phyloP scores from a whole-genome alignment of 2,329 filamentous ascomycete species.

The Alternaria rosae region DNA sequence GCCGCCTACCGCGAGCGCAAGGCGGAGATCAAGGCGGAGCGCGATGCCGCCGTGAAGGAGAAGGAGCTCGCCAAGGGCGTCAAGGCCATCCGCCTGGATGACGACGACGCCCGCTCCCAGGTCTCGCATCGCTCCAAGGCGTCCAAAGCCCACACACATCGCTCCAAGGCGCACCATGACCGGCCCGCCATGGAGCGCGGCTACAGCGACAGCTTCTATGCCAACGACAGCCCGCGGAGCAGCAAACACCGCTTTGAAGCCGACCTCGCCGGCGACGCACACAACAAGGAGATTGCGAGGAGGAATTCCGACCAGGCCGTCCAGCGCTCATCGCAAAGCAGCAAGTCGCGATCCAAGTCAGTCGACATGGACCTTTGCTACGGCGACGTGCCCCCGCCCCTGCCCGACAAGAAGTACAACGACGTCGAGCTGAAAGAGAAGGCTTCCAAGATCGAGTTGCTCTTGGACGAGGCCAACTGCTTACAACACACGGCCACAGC shows the following conservation, averaged over 20 bases:
- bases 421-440: conserved; percentile 70
- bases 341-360: conserved; percentile 47
- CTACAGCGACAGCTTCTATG: conserved; percentile 56
- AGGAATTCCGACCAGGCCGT: conserved; percentile 53
- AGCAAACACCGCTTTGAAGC: conserved; percentile 40
- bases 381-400: conserved; percentile 77
- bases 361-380: conserved; percentile 93
- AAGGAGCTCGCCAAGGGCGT: conserved; percentile 67
- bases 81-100: conserved; percentile 55
- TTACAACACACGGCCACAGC: conserved; percentile 82
- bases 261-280: conserved; percentile 42
- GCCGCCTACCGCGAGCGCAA: conserved; percentile 88
- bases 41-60: conserved; percentile 65
- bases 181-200: conserved; percentile 54
- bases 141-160: conserved; percentile 31
- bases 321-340: conserved; percentile 17
- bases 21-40: conserved; percentile 76
- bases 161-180: conserved; percentile 34
- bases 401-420: conserved; percentile 59
- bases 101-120: conserved; percentile 48
- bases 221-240: conserved; percentile 44
- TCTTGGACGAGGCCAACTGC: conserved; percentile 89
- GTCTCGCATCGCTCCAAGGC: conserved; percentile 39
- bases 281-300: conserved; percentile 51
- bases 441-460: conserved; percentile 74